Percentiles rank a stretch among this genome's conserved stretches.
phyloP scores from a whole-genome alignment of 2,329 filamentous ascomycete species.

The Alternaria tenuissima region DNA sequence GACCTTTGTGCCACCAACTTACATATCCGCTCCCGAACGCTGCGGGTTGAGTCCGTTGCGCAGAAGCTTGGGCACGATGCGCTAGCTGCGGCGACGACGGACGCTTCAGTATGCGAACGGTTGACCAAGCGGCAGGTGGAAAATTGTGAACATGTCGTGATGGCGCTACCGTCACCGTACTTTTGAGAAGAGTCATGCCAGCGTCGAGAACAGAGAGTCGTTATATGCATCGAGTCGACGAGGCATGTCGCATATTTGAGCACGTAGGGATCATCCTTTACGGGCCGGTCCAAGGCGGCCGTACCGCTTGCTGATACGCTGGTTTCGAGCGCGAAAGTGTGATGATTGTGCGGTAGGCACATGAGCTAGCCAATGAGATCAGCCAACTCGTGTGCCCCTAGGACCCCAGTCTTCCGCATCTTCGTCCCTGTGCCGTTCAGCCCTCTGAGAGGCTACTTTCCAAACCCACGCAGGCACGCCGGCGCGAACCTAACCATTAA shows the following conservation, averaged over 20 bases:
- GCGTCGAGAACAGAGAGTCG: conserved; percentile 17
- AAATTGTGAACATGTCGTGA: conserved; percentile 1
- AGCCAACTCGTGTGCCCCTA: conserved; percentile 25
- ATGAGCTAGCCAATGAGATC: conserved; percentile 15
- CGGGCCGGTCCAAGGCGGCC: conserved; percentile 34
- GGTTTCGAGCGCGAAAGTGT: conserved; percentile 24
- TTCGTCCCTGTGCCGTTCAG: conserved; percentile 31
- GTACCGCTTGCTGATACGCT: conserved; percentile 33
- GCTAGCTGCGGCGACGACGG: not conserved
- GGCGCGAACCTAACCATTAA: conserved; percentile 47
- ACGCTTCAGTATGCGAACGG: conserved; percentile 10
- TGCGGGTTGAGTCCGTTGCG: conserved; percentile 21
- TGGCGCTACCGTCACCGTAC: conserved; percentile 32
- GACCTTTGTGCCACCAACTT: conserved; percentile 35
- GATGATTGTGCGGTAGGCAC: conserved; percentile 33
- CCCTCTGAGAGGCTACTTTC: conserved; percentile 38
- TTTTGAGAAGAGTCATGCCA: conserved; percentile 17
- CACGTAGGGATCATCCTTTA: conserved; percentile 28
- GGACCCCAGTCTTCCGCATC: conserved; percentile 33
- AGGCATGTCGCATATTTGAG: conserved; percentile 20
- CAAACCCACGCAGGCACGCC: conserved; percentile 46
- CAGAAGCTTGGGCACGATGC: conserved; percentile 23
- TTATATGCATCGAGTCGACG: conserved; percentile 23
- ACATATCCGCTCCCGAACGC: conserved; percentile 28
- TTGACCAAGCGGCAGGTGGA: conserved; percentile 10